phyloP scores from a whole-genome alignment of 331 rosid genomes.

The Saraca asoca region DNA sequence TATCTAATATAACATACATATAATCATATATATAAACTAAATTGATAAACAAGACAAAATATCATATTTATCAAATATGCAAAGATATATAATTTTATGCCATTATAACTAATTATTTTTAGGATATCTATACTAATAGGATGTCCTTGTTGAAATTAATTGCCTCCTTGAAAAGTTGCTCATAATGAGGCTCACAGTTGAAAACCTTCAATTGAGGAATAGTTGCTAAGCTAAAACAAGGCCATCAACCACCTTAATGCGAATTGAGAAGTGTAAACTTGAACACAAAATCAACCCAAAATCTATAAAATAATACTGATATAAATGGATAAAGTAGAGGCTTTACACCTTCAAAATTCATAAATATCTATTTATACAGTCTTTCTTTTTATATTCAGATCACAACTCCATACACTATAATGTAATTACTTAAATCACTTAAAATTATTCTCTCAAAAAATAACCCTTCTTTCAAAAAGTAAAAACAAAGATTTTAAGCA shows the following conservation, averaged over 20 bases:
- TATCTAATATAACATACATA: too few relatives aligned
- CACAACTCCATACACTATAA: not conserved
- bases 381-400: constrained; percentile 5
- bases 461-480: not conserved
- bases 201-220: constrained; percentile 97
- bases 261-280: not conserved
- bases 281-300: constrained; percentile 28
- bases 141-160: constrained; percentile 85
- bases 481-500: constrained; percentile 28
- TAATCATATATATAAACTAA: too few relatives aligned
- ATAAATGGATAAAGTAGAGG: too few relatives aligned
- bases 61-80: too few relatives aligned
- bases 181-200: constrained; percentile 95
- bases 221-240: constrained; percentile 78
- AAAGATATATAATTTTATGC: too few relatives aligned
- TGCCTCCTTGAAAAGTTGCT: constrained; percentile 92
- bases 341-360: constrained; percentile 11
- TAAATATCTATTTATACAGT: constrained; percentile 2
- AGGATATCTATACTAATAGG: too few relatives aligned
- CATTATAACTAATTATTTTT: too few relatives aligned
- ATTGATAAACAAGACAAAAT: too few relatives aligned
- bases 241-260: constrained; percentile 20
- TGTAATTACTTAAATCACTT: constrained; percentile 3
- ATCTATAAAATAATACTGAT: too few relatives aligned
- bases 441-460: not conserved